Evolutionary conservation across 2,329 filamentous ascomycete genomes (phyloP).

Genomic region (Pseudogymnoascus pannorum): DNA sequence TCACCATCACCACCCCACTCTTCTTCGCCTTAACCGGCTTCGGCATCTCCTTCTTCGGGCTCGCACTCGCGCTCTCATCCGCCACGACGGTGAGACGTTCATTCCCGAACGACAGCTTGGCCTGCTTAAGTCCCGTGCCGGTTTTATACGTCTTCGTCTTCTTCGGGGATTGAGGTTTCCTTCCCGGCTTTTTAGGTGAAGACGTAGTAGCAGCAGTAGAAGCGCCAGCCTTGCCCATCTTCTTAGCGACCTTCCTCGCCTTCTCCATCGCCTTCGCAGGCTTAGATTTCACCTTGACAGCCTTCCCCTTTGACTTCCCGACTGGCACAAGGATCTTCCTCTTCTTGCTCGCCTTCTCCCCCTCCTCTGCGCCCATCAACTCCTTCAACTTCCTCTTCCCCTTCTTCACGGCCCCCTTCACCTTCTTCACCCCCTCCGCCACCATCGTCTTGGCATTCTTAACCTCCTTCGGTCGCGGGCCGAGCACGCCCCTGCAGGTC

Average conservation of each 20-base stretch:
- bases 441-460: not conserved
- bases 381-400: slow-evolving; percentile 7
- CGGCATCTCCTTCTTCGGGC: not conserved
- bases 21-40: not conserved
- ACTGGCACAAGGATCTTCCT: not conserved
- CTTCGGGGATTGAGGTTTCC: not conserved
- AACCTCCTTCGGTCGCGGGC: slow-evolving; percentile 49
- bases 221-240: not conserved
- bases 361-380: not conserved
- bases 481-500: slow-evolving; percentile 58
- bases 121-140: not conserved
- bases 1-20: not conserved
- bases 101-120: not conserved
- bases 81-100: not conserved
- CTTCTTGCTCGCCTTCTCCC: not conserved
- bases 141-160: not conserved
- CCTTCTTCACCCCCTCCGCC: not conserved
- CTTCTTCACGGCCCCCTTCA: not conserved
- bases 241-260: not conserved
- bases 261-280: not conserved
- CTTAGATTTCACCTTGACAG: not conserved
- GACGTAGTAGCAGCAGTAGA: not conserved
- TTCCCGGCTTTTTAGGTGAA: not conserved
- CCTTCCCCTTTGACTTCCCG: not conserved
- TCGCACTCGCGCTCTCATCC: not conserved